Percentiles rank a stretch among this genome's conserved stretches.
Evolutionary conservation across 1,284 basidiomycete species (phyloP).

Genomic region (Golubevia sp.): DNA sequence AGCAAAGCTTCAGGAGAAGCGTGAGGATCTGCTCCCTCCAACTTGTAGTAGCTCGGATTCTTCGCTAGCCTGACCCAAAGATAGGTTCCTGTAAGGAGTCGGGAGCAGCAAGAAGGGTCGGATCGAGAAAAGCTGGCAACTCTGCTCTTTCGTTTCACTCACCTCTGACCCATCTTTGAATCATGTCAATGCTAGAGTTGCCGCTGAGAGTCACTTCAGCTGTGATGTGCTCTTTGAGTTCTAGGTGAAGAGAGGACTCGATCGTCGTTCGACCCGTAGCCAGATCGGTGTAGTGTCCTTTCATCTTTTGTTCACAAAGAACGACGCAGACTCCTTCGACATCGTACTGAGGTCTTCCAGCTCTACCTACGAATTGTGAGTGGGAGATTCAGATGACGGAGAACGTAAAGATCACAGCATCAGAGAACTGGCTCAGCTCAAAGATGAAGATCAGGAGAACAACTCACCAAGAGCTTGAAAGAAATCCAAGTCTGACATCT

Average conservation of each 20-base stretch:
- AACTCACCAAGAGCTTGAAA: constrained; percentile 66
- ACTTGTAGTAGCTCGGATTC: background rate
- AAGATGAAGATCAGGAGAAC: constrained; percentile 69
- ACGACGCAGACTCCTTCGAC: constrained; percentile 47
- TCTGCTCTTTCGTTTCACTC: background rate
- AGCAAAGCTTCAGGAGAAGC: constrained; percentile 24
- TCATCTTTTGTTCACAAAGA: constrained; percentile 37
- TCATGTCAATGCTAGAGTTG: background rate
- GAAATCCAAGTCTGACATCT: constrained; percentile 40
- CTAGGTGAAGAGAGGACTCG: background rate
- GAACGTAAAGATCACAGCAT: constrained; percentile 60
- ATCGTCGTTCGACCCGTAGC: background rate
- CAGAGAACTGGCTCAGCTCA: constrained; percentile 60
- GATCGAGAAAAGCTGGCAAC: background rate
- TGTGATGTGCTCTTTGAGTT: background rate
- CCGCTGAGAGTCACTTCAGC: background rate
- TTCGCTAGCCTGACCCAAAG: background rate
- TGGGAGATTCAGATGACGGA: constrained; percentile 80
- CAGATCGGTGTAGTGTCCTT: constrained; percentile 10
- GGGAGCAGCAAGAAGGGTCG: background rate
- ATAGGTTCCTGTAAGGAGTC: background rate
- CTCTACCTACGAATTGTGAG: constrained; percentile 75
- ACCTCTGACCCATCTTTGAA: background rate
- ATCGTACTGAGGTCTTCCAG: constrained; percentile 94
- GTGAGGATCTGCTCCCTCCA: constrained; percentile 21